Conservation (phyloP, 306 rosid species). For the Cicer bijugum region DNA sequence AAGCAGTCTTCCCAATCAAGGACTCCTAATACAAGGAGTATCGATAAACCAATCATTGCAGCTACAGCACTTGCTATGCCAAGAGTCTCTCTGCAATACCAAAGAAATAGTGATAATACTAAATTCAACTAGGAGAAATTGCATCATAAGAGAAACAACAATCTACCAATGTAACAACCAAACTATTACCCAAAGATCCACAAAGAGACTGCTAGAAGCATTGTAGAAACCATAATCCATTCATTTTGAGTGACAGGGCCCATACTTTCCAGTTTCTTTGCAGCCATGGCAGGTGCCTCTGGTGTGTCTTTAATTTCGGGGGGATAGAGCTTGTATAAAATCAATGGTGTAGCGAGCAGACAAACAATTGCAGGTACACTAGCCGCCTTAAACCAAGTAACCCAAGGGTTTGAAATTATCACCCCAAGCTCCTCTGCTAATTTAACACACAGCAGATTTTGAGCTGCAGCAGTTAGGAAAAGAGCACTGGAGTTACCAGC, state of each 20-base stretch:
- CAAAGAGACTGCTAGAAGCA: conserved; percentile 91
- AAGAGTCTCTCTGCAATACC: conserved; percentile 67
- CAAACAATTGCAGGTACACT: conserved; percentile 75
- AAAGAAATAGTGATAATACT: conserved; percentile 22
- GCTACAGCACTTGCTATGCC: conserved; percentile 84
- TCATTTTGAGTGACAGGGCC: conserved; percentile 79
- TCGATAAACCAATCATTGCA: conserved; percentile 91
- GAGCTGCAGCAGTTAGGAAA: conserved; percentile 98
- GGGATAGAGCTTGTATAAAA: conserved; percentile 81
- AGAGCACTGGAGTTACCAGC: conserved; percentile 97
- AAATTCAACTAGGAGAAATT: conserved; percentile 32
- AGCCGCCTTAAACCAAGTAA: conserved; percentile 91
- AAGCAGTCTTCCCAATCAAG: conserved; percentile 94
- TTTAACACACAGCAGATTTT: conserved; percentile 83
- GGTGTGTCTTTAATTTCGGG: conserved; percentile 96
- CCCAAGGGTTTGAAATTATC: conserved; percentile 77
- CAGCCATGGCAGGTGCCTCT: conserved; percentile 92
- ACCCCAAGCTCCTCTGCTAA: conserved; percentile 92
- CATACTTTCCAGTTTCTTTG: conserved; percentile 76
- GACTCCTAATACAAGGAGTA: conserved; percentile 80
- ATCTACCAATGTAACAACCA: conserved; percentile 15
- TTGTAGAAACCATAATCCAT: conserved; percentile 86
- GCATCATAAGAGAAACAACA: conserved; percentile 26
- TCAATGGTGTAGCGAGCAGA: conserved; percentile 79
- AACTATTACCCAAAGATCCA: conserved; percentile 79